Evolutionary conservation across 805 yeast species (phyloP), one percentile per base, ranked within the genome.

Genomic region (Candida vaughaniae): DNA sequence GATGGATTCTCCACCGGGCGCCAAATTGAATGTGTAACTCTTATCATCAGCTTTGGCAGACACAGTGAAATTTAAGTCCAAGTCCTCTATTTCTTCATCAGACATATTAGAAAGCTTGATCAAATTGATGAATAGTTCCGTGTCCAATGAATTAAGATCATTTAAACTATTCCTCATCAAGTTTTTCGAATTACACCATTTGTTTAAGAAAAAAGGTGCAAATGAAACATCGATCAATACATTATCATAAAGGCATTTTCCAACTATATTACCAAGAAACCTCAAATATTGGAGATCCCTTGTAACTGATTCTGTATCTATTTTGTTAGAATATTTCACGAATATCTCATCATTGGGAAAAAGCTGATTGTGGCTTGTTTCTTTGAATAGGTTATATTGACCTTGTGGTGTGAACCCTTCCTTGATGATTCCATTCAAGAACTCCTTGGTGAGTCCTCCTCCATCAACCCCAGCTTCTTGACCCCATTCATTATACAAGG

Each of bases 381-480:
- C 68, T 40, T 64, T 66, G 53, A 74, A 71, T 26, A 72, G 57
- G 19, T 49, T 41, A 14, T 50, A 41, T 16, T 51, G 53, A 9
- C 44, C 36, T 2, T 35, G 30, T 0, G 68, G 64, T 8, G 67
- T 62, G 49, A 91, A 86, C 0, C 85, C 90, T 45, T 84, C 86
- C 3, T 64, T 66, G 2, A 82, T 77, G 0, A 88, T 80, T 34
- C 82, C 69, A 2, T 91, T 88, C 38, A 91, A 62, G 45, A 93
- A 80, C 52, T 91, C 99, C 56, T 91, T 90, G 0, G 97, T 90
- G 16, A 91, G 67, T 1, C 99, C 99, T 9, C 98, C 99, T 6
- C 99, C 99, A 58, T 91, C 99, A 29, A 91, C 83, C 1, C 99
- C 99, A 0, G 82, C 88, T 55, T 91, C 98, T 11, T 64, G 66